Conservation (phyloP, 1,284 basidiomycete species). For the Tylopilus sp. region DNA sequence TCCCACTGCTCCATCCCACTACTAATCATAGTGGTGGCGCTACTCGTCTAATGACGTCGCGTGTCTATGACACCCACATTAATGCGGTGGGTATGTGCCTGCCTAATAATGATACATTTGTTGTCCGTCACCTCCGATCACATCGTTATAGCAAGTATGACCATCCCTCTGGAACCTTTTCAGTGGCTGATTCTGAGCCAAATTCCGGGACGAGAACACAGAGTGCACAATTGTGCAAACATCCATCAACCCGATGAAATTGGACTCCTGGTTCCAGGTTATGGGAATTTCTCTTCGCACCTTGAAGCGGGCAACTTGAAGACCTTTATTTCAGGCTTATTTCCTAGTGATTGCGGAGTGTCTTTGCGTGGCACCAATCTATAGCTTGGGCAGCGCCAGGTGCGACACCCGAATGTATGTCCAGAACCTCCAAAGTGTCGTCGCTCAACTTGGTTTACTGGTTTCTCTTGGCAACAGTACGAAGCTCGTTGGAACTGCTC, state of each 20-base stretch:
- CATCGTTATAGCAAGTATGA: too few relatives aligned
- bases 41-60: conserved; percentile 1
- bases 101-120: neutral
- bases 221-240: neutral
- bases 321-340: too few relatives aligned
- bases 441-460: too few relatives aligned
- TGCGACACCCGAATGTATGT: too few relatives aligned
- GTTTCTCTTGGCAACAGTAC: too few relatives aligned
- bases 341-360: neutral
- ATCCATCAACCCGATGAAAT: too few relatives aligned
- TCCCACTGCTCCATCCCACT: conserved; percentile 1
- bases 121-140: conserved; percentile 3
- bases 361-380: neutral
- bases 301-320: too few relatives aligned
- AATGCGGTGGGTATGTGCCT: neutral
- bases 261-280: too few relatives aligned
- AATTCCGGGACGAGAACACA: neutral
- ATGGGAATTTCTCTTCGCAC: too few relatives aligned
- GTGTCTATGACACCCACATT: conserved; percentile 5
- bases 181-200: neutral
- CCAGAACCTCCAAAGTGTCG: too few relatives aligned
- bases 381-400: neutral
- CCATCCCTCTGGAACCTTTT: conserved; percentile 5
- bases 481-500: too few relatives aligned
- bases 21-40: neutral